Percentiles rank a stretch among this genome's conserved stretches.
These are phyloP conservation scores for Ascoidea tarda DNA, from an alignment of 805 yeast genomes.

Conservation along the genomic window DNA sequence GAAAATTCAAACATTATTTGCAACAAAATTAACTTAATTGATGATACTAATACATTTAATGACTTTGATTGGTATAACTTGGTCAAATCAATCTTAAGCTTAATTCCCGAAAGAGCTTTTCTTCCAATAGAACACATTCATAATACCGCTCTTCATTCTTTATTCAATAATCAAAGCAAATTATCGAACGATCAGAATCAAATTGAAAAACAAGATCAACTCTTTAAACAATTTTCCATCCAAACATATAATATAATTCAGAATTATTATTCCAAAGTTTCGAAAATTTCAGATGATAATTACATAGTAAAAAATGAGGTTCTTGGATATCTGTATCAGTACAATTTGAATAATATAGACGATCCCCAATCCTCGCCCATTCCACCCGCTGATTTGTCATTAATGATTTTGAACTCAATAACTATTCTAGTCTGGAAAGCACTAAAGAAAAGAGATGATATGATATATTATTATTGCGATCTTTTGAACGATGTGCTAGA, in stretches of 20 bases:
- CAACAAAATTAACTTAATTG: too few species aligned
- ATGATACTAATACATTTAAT: not conserved
- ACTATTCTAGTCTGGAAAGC: constrained; percentile 16
- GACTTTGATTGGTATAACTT: constrained; percentile 24
- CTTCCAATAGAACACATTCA: constrained; percentile 34
- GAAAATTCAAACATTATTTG: not conserved
- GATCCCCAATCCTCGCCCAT: constrained; percentile 22
- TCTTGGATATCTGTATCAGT: not conserved
- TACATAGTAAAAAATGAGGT: not conserved
- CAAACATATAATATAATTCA: constrained; percentile 18
- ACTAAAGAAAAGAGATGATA: constrained; percentile 10
- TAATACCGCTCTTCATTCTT: not conserved
- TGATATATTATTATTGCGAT: constrained; percentile 19
- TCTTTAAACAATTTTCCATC: not conserved
- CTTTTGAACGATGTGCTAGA: constrained; percentile 24
- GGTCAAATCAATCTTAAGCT: constrained; percentile 27
- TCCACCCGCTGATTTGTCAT: constrained; percentile 28
- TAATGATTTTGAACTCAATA: constrained; percentile 21
- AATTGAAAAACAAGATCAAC: constrained; percentile 6
- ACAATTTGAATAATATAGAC: constrained; percentile 5
- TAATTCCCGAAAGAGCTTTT: constrained; percentile 52
- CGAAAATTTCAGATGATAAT: not conserved
- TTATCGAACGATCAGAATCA: constrained; percentile 4
- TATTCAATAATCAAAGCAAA: not conserved
- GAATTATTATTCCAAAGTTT: constrained; percentile 17